phyloP scores from a whole-genome alignment of 2,329 filamentous ascomycete species.

The Calonectria crousiana region DNA sequence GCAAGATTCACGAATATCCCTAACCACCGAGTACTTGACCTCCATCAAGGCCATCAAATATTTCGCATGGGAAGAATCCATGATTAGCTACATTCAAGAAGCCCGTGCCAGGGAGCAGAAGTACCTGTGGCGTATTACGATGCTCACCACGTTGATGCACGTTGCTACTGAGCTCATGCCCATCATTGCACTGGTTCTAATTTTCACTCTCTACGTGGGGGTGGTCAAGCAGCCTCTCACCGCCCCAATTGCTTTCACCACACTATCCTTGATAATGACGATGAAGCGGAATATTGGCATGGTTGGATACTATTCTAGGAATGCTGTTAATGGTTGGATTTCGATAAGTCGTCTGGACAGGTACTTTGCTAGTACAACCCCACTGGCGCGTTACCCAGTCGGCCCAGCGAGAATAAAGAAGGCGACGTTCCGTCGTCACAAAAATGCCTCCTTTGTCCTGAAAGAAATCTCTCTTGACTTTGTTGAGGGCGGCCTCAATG shows the following conservation, averaged over 20 bases:
- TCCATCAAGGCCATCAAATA: slow-evolving; percentile 72
- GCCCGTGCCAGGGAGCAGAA: slow-evolving; percentile 65
- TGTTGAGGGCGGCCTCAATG: slow-evolving; percentile 65
- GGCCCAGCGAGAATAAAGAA: slow-evolving; percentile 60
- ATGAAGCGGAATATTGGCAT: slow-evolving; percentile 65
- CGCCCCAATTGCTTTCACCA: slow-evolving; percentile 68
- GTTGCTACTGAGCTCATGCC: slow-evolving; percentile 65
- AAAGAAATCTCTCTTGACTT: slow-evolving; percentile 63
- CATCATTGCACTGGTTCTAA: slow-evolving; percentile 63
- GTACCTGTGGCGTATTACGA: slow-evolving; percentile 64
- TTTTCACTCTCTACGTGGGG: slow-evolving; percentile 64
- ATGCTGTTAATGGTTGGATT: slow-evolving; percentile 49
- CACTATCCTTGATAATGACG: slow-evolving; percentile 64
- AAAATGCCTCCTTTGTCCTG: slow-evolving; percentile 62
- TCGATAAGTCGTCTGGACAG: slow-evolving; percentile 65
- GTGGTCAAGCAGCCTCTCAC: slow-evolving; percentile 61
- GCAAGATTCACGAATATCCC: slow-evolving; percentile 68
- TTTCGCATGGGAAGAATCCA: slow-evolving; percentile 69
- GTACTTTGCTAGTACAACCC: slow-evolving; percentile 64
- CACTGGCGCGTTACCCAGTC: slow-evolving; percentile 60
- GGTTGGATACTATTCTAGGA: slow-evolving; percentile 56
- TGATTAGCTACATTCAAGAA: slow-evolving; percentile 61
- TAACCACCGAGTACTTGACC: slow-evolving; percentile 69
- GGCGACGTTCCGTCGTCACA: slow-evolving; percentile 62
- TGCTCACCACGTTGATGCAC: slow-evolving; percentile 59